Conservation (phyloP, 2,329 filamentous ascomycete species). For the Alternaria tenuissima region DNA sequence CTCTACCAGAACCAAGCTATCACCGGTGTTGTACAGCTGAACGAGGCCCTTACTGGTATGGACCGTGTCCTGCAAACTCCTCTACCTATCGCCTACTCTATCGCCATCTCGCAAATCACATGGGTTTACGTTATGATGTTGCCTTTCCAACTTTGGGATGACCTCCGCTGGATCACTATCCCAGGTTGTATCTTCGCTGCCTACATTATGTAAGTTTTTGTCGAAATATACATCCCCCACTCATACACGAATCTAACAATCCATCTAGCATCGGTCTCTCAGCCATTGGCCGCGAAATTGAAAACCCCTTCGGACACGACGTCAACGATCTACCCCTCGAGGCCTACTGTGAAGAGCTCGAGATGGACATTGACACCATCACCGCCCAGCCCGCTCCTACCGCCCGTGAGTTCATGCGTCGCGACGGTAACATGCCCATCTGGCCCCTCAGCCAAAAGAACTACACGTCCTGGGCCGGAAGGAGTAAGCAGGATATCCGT, state of each 20-base stretch:
- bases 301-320: slow-evolving; percentile 85
- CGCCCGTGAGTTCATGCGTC: slow-evolving; percentile 61
- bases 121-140: slow-evolving; percentile 83
- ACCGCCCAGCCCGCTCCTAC: slow-evolving; percentile 65
- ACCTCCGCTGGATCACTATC: slow-evolving; percentile 77
- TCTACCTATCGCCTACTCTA: slow-evolving; percentile 82
- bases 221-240: too few species aligned
- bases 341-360: slow-evolving; percentile 77
- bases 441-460: slow-evolving; percentile 62
- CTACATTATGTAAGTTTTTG: slow-evolving; percentile 71
- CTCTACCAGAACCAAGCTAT: slow-evolving; percentile 67
- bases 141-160: slow-evolving; percentile 77
- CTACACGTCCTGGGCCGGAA: slow-evolving; percentile 49
- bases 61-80: slow-evolving; percentile 85
- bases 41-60: slow-evolving; percentile 75
- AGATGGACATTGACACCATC: slow-evolving; percentile 77
- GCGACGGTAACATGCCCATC: slow-evolving; percentile 61
- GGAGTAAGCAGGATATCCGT: slow-evolving; percentile 53
- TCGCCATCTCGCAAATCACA: slow-evolving; percentile 85
- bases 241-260: neutral
- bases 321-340: slow-evolving; percentile 76
- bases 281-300: slow-evolving; percentile 80
- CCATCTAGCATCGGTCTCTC: slow-evolving; percentile 68
- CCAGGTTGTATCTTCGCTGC: slow-evolving; percentile 75
- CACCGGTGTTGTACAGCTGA: slow-evolving; percentile 69